These are phyloP conservation scores for Leptographium lundbergii DNA, from an alignment of 2,329 filamentous ascomycete species.

Conservation along the genomic window DNA sequence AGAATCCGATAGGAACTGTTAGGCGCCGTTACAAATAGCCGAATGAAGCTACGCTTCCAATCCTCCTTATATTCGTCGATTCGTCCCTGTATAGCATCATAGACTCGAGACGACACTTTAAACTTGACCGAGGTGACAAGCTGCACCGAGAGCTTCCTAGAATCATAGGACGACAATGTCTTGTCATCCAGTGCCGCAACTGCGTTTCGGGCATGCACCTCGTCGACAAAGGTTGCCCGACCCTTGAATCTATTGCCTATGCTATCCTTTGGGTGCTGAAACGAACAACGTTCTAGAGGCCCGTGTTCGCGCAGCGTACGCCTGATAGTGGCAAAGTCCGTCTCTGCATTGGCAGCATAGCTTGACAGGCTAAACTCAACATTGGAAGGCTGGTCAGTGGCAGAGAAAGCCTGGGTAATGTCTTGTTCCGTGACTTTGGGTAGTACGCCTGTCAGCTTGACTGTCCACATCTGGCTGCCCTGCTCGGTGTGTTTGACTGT, in stretches of 20 bases:
- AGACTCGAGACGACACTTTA: conserved; percentile 22
- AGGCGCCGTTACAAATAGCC: conserved; percentile 11
- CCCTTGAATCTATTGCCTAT: conserved; percentile 25
- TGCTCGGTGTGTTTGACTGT: conserved; percentile 7
- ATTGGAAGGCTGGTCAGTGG: conserved; percentile 8
- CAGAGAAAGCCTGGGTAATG: conserved; percentile 12
- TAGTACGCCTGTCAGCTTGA: conserved; percentile 16
- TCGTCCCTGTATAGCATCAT: conserved; percentile 16
- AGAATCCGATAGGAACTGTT: conserved; percentile 19
- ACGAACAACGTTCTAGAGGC: conserved; percentile 22
- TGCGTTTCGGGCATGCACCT: conserved; percentile 23
- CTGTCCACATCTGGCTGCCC: conserved; percentile 10
- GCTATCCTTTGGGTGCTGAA: conserved; percentile 8
- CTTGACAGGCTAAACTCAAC: conserved; percentile 11
- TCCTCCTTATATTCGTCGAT: conserved; percentile 15
- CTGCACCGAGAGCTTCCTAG: conserved; percentile 22
- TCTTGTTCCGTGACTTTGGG: conserved; percentile 9
- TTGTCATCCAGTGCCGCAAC: conserved; percentile 18
- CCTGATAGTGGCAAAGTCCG: conserved; percentile 14
- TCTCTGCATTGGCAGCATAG: conserved; percentile 15
- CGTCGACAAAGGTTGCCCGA: conserved; percentile 24
- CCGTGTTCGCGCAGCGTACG: conserved; percentile 20
- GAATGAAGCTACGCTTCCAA: conserved; percentile 20
- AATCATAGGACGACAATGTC: conserved; percentile 18
- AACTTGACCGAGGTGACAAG: conserved; percentile 24